phyloP scores from a whole-genome alignment of 768 basidiomycete species.

The Macrolepiota albuminosa region DNA sequence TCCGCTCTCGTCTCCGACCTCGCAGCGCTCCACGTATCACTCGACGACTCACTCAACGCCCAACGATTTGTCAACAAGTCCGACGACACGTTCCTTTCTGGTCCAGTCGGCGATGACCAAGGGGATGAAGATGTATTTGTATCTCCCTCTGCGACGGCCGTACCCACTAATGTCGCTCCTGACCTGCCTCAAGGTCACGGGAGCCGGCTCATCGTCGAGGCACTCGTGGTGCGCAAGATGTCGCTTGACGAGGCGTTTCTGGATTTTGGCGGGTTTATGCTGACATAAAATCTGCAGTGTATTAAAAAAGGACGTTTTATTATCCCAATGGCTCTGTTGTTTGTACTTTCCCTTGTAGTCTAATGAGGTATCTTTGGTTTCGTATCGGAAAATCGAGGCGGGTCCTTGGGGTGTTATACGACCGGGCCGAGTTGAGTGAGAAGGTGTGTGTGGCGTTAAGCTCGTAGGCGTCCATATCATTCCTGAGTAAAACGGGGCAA shows the following conservation, averaged over 20 bases:
- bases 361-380: not conserved
- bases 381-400: not conserved
- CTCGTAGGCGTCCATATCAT: no score
- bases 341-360: not conserved
- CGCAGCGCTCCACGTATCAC: slow-evolving; percentile 12
- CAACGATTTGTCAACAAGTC: no score
- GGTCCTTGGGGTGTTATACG: not conserved
- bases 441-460: no score
- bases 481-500: no score
- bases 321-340: not conserved
- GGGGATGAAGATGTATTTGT: slow-evolving; percentile 37
- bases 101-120: slow-evolving; percentile 6
- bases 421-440: no score
- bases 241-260: slow-evolving; percentile 71
- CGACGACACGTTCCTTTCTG: not conserved
- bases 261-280: slow-evolving; percentile 64
- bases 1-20: slow-evolving; percentile 15
- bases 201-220: slow-evolving; percentile 74
- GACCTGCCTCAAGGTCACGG: slow-evolving; percentile 18
- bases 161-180: slow-evolving; percentile 18
- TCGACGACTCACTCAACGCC: not conserved
- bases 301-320: not conserved
- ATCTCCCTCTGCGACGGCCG: slow-evolving; percentile 21
- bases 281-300: slow-evolving; percentile 16
- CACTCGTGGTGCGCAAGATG: slow-evolving; percentile 73